Evolutionary conservation across 805 yeast genomes (phyloP), one percentile per base, ranked within the genome.

Genomic region (Limtongozyma cylindracea): DNA sequence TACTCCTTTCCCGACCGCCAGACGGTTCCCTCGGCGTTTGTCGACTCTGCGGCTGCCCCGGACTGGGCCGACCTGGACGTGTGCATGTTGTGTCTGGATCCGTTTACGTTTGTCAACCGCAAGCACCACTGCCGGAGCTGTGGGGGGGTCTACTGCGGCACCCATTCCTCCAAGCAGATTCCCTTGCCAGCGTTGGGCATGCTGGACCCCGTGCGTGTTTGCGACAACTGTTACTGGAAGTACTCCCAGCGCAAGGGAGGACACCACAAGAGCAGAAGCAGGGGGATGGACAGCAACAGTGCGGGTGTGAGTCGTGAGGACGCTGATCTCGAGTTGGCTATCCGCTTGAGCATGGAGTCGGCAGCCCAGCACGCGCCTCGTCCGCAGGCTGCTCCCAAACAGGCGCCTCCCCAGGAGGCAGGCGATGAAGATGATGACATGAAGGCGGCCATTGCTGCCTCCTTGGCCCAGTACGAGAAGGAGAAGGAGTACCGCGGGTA

Each of bases 81-180:
- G 3, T 88, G 98, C 43, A 82, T 88, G 95, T 65, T 77, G 24
- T 78, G 95, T 32, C 78, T 91, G 23, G 63, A 56, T 19, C 48
- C 68, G 10, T 88, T 88, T 38, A 53, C 88, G 1, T 58, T 84
- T 38, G 49, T 82, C 27, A 80, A 76, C 40, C 58, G 98, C 37
- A 80, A 84, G 40, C 98, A 88, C 42, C 98, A 88, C 45, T 88
- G 98, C 43, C 59, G 98, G 23, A 72, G 91, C 23, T 88, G 98
- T 47, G 98, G 98, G 12, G 95, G 95, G 3, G 93, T 78, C 0
- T 84, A 59, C 38, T 69, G 91, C 42, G 82, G 74, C 30, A 57
- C 62, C 5, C 92, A 91, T 43, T 77, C 95, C n/a, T 49, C 70
- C 2, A 63, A 74, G 31, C 52, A 43, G 21, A 50, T 67, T 16